These are phyloP conservation scores for Cenchrus fungigraminus DNA, from an alignment of 176 grass and related monocot species.

Conservation along the genomic window DNA sequence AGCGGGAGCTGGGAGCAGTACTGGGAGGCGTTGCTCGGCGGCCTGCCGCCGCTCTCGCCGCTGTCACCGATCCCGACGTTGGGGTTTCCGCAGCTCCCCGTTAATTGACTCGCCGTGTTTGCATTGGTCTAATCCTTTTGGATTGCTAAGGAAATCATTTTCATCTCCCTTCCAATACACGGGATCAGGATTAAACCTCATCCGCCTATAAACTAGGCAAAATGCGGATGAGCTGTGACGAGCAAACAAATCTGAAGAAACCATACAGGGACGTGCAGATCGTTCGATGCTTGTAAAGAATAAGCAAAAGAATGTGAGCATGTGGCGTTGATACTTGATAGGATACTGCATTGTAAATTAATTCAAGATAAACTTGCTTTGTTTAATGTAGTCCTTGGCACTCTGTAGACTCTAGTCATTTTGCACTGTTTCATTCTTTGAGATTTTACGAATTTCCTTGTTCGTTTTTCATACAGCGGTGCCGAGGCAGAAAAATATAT, in stretches of 20 bases:
- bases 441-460: not conserved
- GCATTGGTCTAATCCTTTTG: not conserved
- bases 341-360: conserved; percentile 4
- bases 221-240: not conserved
- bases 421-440: conserved; percentile 1
- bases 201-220: not conserved
- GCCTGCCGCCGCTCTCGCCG: conserved; percentile 53
- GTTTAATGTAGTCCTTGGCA: conserved; percentile 9
- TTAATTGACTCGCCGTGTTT: conserved; percentile 29
- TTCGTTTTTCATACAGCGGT: not conserved
- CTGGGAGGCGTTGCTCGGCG: conserved; percentile 49
- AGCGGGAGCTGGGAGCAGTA: conserved; percentile 43
- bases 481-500: not conserved
- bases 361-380: not conserved
- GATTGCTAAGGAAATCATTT: conserved; percentile 8
- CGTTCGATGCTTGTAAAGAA: conserved; percentile 32
- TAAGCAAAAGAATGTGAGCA: conserved; percentile 4
- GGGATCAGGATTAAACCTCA: not conserved
- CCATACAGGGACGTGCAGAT: not conserved
- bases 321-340: conserved; percentile 7
- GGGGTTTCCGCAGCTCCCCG: conserved; percentile 51
- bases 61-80: conserved; percentile 46
- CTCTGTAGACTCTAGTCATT: not conserved
- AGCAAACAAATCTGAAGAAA: not conserved
- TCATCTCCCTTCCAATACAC: conserved; percentile 3